phyloP scores from a whole-genome alignment of 192 early-diverging fungal genomes.

The Backusella parvicylindrica region DNA sequence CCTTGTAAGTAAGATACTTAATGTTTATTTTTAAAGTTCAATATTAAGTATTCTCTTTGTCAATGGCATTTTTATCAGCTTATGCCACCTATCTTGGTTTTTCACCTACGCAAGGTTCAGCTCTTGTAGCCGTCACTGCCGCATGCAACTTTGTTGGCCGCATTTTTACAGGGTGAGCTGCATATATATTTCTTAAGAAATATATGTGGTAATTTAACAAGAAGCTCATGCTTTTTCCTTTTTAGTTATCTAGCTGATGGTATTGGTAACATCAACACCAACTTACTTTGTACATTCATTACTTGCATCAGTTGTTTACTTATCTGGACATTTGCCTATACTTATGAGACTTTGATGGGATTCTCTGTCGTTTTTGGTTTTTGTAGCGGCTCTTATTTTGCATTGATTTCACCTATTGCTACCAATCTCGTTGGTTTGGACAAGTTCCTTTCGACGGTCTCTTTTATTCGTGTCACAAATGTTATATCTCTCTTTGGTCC shows the following conservation, averaged over 20 bases:
- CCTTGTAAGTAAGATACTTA: conserved; percentile 23
- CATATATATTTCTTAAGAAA: no score
- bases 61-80: background rate
- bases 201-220: no score
- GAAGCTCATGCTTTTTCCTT: no score
- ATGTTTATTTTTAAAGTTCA: no score
- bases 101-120: conserved; percentile 12
- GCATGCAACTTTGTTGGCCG: conserved; percentile 22
- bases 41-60: no score
- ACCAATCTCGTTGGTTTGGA: conserved; percentile 10
- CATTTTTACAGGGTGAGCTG: conserved; percentile 1
- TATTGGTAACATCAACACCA: conserved; percentile 26
- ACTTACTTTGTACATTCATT: conserved; percentile 19
- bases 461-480: conserved; percentile 14
- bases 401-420: conserved; percentile 20
- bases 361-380: conserved; percentile 30
- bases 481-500: conserved; percentile 25
- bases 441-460: conserved; percentile 13
- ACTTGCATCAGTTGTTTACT: conserved; percentile 9
- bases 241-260: conserved; percentile 10
- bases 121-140: conserved; percentile 7
- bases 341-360: conserved; percentile 20
- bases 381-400: conserved; percentile 27
- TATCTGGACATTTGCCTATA: conserved; percentile 31
- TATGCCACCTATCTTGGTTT: conserved; percentile 24